Conservation (phyloP, 176 grass and related monocot species). For the Phyllostachys edulis region DNA sequence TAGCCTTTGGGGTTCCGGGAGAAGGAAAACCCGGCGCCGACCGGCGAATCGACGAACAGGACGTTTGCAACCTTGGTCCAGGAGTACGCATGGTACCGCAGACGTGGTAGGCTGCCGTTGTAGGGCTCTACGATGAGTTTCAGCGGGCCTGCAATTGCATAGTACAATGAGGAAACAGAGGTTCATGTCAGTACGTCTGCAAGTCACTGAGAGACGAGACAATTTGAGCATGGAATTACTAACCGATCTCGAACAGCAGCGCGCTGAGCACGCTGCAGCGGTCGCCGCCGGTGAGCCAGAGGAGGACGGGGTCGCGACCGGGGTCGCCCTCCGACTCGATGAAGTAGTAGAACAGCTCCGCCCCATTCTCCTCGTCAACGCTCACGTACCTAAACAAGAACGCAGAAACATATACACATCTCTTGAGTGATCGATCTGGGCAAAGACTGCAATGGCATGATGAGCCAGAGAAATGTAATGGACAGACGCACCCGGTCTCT, state of each 20-base stretch:
- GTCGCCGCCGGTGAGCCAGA: slow-evolving; percentile 28
- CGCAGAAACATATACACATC: too few species aligned
- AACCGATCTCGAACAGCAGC: slow-evolving; percentile 16
- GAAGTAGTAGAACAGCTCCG: slow-evolving; percentile 45
- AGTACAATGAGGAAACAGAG: too few species aligned
- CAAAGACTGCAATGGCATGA: too few species aligned
- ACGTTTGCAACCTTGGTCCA: background rate
- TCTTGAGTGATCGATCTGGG: too few species aligned
- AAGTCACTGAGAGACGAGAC: too few species aligned
- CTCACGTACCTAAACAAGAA: slow-evolving; percentile 17
- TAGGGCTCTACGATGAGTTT: background rate
- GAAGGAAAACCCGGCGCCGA: slow-evolving; percentile 13
- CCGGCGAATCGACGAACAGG: background rate
- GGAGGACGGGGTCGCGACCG: background rate
- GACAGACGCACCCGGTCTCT: background rate
- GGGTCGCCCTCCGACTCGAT: slow-evolving; percentile 36
- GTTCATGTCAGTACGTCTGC: too few species aligned
- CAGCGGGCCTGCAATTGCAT: background rate
- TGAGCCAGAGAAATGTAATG: too few species aligned
- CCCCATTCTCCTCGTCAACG: slow-evolving; percentile 27
- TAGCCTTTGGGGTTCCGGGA: background rate
- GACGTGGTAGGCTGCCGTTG: background rate
- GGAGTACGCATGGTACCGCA: background rate
- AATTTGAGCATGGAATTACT: too few species aligned
- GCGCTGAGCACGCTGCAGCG: slow-evolving; percentile 10